Base-by-base conservation (phyloP, 2,329 filamentous ascomycete genomes). In the Microdochium bolleyi region DNA sequence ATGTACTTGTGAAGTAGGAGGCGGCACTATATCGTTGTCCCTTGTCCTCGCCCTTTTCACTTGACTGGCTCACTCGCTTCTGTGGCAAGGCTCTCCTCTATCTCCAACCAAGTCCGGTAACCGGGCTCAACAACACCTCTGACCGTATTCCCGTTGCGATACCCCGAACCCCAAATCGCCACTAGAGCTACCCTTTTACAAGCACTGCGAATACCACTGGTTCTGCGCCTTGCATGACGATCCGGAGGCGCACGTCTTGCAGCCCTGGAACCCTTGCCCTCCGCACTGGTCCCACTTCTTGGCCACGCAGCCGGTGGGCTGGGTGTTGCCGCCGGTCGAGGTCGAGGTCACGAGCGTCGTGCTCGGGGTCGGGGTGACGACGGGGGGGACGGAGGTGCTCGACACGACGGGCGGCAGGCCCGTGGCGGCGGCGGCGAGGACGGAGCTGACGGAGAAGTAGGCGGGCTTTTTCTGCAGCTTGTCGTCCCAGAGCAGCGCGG, bases 391-490 rank as follows among this genome's bases (percentile, higher is more conserved):
- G 5, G 57, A 57, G n/a, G 51, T 49, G 7, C 30, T 49, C 10
- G 57, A 57, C 7, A 51, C 51, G 1, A 54, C 53, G 11, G 52
- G 49, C 2, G 51, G 27, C 5, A 49, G 19, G 41, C 54, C 54
- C 21, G 58, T 62, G 16, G 58, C 59, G 14, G 65, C 60, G 1
- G 65, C 69, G 19, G 67, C 67, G 13, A 73, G 64, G n/a, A 67
- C 63, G 24, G 61, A 64, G 51, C 67, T 67, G 48, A 72, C 58
- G 2, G 66, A 62, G 2, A 62, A 66, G 62, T 66, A 74, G 2
- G 69, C 70, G 3, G 67, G 61, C 64, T 74, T 73, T 61, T 67
- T 65, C 52, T 55, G 58, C 53, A 70, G 62, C 56, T 68, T 62
- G 49, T 56, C 61, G 53, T 72, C 64, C 57, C 68, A 73, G 53